Base-by-base conservation (phyloP, 2,329 filamentous ascomycete species). In the Penicillium sp. region DNA sequence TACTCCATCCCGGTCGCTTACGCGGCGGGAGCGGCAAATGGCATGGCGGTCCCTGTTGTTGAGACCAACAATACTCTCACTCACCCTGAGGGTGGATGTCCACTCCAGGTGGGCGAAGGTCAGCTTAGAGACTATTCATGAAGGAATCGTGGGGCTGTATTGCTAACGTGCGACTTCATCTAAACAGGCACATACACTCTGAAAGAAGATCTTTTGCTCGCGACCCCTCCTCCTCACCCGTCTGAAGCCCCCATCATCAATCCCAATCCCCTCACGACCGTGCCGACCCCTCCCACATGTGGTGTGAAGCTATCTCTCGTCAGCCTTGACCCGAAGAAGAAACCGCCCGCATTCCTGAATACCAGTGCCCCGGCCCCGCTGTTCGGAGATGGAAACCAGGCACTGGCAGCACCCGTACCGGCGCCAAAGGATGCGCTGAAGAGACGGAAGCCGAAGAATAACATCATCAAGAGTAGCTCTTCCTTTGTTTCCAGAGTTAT, bases 401-500 rank as follows among this genome's bases (percentile, higher is more conserved):
- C 85, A 16, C 72, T 96, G 18, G 70, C 74, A 11, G 34, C 37
- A 6, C 47, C 48, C 8, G 60, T 78, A 2, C 72, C 74, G 12
- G 74, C 75, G 35, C 72, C 86, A 56, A 85, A 89, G 55, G 75
- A 77, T 27, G 69, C 70, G 7, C 60, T 71, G 15, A 95, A 95
- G 72, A 77, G 80, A 60, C 79, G 82, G 57, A 98, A 98, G 64
- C 92, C 92, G 2, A 98, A 96, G 74, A 96, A 90, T 66, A 96
- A 93, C 63, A 92, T 98, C 63, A 82, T 90, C 35, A 98, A 98
- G 72, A 96, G 88, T 68, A 96, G 95, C 64, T 98, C 92, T 7
- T 95, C 90, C 0, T 98, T 95, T 59, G 92, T 98, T 18, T 95
- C 90, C n/a, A 74, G 92, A 37, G 90, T 95, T 20, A 95, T 96